These are phyloP conservation scores for Galeopsis tetrahit DNA, from an alignment of 257 asterid species.

Conservation along the genomic window DNA sequence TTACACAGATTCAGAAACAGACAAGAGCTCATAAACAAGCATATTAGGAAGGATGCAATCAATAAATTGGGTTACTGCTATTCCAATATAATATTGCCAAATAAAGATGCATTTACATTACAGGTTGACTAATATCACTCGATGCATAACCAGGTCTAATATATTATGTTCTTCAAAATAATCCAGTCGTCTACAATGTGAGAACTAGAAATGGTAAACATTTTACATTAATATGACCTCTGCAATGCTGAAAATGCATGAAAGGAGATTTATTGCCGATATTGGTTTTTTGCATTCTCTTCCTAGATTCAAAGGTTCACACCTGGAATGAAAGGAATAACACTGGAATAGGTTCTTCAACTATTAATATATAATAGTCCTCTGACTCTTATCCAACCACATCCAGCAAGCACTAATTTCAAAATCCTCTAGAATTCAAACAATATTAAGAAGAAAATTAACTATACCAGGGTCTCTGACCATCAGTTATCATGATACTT, in stretches of 20 bases:
- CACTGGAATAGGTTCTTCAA: background rate
- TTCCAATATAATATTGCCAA: background rate
- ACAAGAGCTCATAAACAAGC: conserved; percentile 15
- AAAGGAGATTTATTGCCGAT: background rate
- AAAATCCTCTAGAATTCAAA: conserved; percentile 5
- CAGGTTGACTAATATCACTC: conserved; percentile 1
- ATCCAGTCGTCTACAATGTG: background rate
- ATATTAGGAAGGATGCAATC: conserved; percentile 2
- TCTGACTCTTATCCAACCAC: conserved; percentile 15
- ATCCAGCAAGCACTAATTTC: conserved; percentile 6
- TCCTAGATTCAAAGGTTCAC: background rate
- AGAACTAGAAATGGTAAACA: background rate
- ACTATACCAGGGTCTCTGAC: conserved; percentile 7
- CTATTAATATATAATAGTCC: conserved; percentile 1
- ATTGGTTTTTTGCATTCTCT: background rate
- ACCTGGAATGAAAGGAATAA: background rate
- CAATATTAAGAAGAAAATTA: background rate
- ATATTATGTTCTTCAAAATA: conserved; percentile 6
- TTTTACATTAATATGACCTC: background rate
- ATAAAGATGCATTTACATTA: background rate
- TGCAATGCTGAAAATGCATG: background rate
- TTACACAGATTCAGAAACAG: conserved; percentile 4
- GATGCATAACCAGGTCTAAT: background rate
- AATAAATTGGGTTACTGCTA: background rate
- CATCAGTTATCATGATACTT: conserved; percentile 22